phyloP scores from a whole-genome alignment of 139 green algal species.

The Axilococcus clingmanii region DNA sequence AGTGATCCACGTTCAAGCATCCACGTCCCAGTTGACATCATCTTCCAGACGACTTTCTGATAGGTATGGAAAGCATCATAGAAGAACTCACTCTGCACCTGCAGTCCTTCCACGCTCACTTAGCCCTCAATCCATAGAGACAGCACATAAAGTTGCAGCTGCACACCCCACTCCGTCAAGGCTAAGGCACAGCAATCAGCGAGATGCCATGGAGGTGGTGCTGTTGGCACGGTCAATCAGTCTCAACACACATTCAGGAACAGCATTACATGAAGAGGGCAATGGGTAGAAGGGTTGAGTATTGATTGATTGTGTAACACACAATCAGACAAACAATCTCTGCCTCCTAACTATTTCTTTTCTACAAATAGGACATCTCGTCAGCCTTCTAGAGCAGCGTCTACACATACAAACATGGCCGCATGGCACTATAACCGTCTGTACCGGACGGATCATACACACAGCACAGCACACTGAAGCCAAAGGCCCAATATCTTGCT shows the following conservation, averaged over 20 bases:
- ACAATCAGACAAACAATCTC: constrained; percentile 41
- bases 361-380: constrained; percentile 64
- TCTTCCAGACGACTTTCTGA: no score
- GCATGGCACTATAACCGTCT: constrained; percentile 71
- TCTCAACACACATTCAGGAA: not conserved
- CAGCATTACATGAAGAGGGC: not conserved
- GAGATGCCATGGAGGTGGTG: not conserved
- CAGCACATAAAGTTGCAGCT: not conserved
- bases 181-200: not conserved
- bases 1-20: not conserved
- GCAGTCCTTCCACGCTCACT: no score
- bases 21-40: not conserved
- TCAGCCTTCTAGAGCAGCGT: constrained; percentile 50
- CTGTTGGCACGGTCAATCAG: not conserved
- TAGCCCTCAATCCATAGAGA: not conserved
- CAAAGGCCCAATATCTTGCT: not conserved
- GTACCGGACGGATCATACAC: constrained; percentile 53
- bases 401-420: constrained; percentile 69
- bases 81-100: no score
- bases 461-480: constrained; percentile 37
- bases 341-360: constrained; percentile 58
- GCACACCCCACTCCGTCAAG: not conserved
- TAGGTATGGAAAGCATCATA: no score
- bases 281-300: not conserved
- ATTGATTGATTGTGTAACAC: not conserved